phyloP scores from a whole-genome alignment of 805 yeast genomes.

The Millerozyma acaciae region DNA sequence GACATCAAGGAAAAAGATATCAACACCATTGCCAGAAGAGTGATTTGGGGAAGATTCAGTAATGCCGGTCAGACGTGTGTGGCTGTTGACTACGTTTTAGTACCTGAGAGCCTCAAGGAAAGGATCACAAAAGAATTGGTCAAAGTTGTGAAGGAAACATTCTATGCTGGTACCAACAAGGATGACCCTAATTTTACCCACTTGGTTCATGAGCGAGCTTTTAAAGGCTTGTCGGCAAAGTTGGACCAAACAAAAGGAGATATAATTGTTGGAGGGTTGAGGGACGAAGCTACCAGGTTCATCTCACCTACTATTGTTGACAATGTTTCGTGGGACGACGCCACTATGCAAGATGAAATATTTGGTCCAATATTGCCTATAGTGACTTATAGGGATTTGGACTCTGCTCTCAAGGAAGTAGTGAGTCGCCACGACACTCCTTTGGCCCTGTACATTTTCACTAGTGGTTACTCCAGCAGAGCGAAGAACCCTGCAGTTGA shows the following conservation, averaged over 20 bases:
- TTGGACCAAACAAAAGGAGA: constrained; percentile 51
- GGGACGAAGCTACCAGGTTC: constrained; percentile 39
- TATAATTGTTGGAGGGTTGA: constrained; percentile 45
- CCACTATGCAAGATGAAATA: constrained; percentile 69
- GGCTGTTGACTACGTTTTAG: constrained; percentile 78
- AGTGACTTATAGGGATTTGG: constrained; percentile 46
- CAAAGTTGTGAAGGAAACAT: constrained; percentile 36
- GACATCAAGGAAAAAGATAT: constrained; percentile 43
- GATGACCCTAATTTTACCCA: constrained; percentile 45
- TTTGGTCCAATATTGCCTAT: constrained; percentile 88
- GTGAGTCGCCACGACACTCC: constrained; percentile 63
- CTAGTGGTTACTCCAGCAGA: constrained; percentile 40
- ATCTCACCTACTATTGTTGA: constrained; percentile 73
- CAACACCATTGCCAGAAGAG: constrained; percentile 49
- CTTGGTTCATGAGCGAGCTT: constrained; percentile 55
- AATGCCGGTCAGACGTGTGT: constrained; percentile 92
- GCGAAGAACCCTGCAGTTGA: constrained; percentile 42
- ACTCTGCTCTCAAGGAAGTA: constrained; percentile 42
- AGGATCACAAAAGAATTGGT: constrained; percentile 44
- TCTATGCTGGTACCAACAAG: constrained; percentile 39
- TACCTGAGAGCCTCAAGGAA: constrained; percentile 55
- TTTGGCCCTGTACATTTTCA: constrained; percentile 72
- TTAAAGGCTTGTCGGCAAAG: constrained; percentile 39
- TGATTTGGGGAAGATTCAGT: constrained; percentile 72
- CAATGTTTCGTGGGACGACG: constrained; percentile 61